Conservation (phyloP, 2,329 filamentous ascomycete genomes). For the Plectosphaerella cucumerina region DNA sequence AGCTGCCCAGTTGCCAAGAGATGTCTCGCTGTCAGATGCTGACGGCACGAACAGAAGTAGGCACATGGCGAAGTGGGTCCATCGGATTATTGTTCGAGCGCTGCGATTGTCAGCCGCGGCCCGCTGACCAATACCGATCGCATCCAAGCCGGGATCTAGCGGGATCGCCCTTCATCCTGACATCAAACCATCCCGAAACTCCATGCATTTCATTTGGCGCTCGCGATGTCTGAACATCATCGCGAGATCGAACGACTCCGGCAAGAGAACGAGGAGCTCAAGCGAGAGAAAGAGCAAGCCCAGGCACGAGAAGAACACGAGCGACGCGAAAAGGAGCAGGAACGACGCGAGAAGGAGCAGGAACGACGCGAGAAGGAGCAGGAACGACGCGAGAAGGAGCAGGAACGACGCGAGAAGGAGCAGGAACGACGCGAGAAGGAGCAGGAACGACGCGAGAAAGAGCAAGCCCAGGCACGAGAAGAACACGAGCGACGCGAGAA, state of each 20-base stretch:
- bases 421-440: not conserved
- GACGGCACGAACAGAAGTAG: no score
- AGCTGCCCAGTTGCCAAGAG: no score
- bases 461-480: slow-evolving; percentile 1
- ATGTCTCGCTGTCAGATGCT: no score
- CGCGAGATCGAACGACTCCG: not conserved
- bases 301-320: not conserved
- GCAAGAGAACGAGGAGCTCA: not conserved
- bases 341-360: slow-evolving; percentile 1
- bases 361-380: not conserved
- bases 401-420: not conserved
- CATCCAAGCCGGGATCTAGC: no score
- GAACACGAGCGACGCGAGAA: not conserved
- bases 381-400: not conserved
- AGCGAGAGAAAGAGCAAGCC: not conserved
- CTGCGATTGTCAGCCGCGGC: no score
- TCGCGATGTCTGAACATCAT: not conserved
- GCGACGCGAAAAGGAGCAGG: not conserved
- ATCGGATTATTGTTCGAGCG: no score
- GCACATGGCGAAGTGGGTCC: no score
- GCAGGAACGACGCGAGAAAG: slow-evolving; percentile 1
- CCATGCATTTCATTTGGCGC: no score
- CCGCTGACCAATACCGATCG: no score
- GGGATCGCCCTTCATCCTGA: no score
- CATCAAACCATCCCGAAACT: no score